Conservation (phyloP, 78 protist species). For the Dictyostelium citrinum region DNA sequence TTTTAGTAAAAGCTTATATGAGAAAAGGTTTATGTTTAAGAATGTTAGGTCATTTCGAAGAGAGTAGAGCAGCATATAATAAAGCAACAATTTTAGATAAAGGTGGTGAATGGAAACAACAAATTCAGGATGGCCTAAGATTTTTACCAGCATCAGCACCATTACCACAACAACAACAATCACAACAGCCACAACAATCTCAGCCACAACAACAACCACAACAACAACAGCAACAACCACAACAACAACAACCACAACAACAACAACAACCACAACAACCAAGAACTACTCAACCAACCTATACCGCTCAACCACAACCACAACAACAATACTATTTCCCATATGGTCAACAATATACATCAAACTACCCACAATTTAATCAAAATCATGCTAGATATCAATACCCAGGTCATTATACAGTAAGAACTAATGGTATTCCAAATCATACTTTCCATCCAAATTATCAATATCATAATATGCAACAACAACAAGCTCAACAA, state of each 20-base stretch:
- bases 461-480: background rate
- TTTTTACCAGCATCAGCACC: slow-evolving; percentile 16
- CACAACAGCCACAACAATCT: background rate
- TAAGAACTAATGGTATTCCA: background rate
- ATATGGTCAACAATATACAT: background rate
- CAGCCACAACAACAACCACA: background rate
- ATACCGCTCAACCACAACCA: background rate
- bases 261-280: background rate
- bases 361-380: slow-evolving; percentile 31
- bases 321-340: background rate
- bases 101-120: slow-evolving; percentile 22
- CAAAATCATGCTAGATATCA: slow-evolving; percentile 19
- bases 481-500: background rate
- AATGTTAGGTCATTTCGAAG: slow-evolving; percentile 53
- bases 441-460: background rate
- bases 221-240: background rate
- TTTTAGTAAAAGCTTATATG: slow-evolving; percentile 73
- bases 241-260: slow-evolving; percentile 3
- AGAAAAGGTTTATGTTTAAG: slow-evolving; percentile 79
- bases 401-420: slow-evolving; percentile 13
- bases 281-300: background rate
- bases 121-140: slow-evolving; percentile 59
- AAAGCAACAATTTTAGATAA: slow-evolving; percentile 46
- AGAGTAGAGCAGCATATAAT: slow-evolving; percentile 47
- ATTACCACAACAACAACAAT: background rate